Conservation (phyloP, 2,329 filamentous ascomycete genomes). For the Alternaria angustiovoidea region DNA sequence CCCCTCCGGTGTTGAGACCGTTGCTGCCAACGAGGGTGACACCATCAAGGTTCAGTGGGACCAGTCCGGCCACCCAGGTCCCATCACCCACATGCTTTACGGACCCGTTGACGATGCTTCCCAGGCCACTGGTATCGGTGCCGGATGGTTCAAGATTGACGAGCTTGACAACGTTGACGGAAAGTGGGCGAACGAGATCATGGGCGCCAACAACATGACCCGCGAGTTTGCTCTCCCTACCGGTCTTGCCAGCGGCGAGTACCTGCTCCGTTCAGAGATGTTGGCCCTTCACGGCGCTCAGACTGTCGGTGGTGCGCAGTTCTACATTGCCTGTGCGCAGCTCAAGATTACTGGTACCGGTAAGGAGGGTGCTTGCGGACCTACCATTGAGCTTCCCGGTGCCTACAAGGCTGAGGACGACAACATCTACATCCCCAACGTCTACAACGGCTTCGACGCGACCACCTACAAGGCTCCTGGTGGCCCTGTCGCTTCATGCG, state of each 20-base stretch:
- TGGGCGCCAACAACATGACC: slow-evolving; percentile 49
- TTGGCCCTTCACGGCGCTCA: slow-evolving; percentile 55
- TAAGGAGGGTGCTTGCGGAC: slow-evolving; percentile 47
- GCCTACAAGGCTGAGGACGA: slow-evolving; percentile 43
- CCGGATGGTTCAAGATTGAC: slow-evolving; percentile 51
- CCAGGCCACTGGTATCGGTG: slow-evolving; percentile 40
- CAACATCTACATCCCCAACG: slow-evolving; percentile 49
- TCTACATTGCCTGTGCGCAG: slow-evolving; percentile 54
- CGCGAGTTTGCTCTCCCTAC: slow-evolving; percentile 51
- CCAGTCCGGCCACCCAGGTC: slow-evolving; percentile 44
- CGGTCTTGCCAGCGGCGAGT: slow-evolving; percentile 51
- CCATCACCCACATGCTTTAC: slow-evolving; percentile 48
- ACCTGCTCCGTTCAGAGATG: slow-evolving; percentile 56
- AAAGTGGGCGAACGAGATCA: slow-evolving; percentile 48
- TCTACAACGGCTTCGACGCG: slow-evolving; percentile 46
- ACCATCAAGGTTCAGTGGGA: slow-evolving; percentile 47
- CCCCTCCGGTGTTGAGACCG: slow-evolving; percentile 37
- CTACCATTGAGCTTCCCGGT: slow-evolving; percentile 54
- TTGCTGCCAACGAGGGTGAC: slow-evolving; percentile 40
- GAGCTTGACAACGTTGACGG: slow-evolving; percentile 38
- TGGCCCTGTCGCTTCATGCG: slow-evolving; percentile 38
- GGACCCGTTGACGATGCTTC: slow-evolving; percentile 64
- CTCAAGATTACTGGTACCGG: slow-evolving; percentile 54
- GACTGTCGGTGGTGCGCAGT: slow-evolving; percentile 51
- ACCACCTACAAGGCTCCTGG: slow-evolving; percentile 42